Percentiles rank a stretch among this genome's conserved stretches.
Conservation (phyloP, 2,329 filamentous ascomycete genomes). For the Pestalotiopsis sp. region DNA sequence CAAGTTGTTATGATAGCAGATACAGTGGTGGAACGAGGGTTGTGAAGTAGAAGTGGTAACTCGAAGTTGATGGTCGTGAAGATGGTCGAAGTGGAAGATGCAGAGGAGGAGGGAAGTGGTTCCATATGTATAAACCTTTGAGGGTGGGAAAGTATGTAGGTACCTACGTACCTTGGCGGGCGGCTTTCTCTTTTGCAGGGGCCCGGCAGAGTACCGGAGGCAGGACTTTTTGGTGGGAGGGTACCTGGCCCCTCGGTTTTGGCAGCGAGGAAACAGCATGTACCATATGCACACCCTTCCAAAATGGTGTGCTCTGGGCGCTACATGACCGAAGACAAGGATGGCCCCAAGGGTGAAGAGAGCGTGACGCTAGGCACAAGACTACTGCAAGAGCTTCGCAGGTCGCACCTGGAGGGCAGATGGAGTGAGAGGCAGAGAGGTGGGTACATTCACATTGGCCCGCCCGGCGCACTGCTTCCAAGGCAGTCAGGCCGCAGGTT, state of each 20-base stretch:
- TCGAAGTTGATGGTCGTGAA: conserved; percentile 5
- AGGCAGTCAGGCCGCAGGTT: not conserved
- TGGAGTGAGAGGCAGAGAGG: not conserved
- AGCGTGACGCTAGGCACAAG: conserved; percentile 2
- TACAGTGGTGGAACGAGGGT: not conserved
- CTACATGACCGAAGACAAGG: conserved; percentile 11
- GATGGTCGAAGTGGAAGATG: not conserved
- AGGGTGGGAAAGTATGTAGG: not conserved
- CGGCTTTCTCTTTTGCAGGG: not conserved
- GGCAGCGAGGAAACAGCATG: no score
- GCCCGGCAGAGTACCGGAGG: conserved; percentile 8
- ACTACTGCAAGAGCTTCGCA: conserved; percentile 4
- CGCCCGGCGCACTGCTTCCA: not conserved
- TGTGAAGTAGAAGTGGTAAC: not conserved
- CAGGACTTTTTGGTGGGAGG: not conserved
- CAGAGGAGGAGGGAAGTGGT: conserved; percentile 11
- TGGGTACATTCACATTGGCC: not conserved
- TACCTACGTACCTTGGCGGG: not conserved
- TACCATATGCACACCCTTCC: conserved; percentile 8
- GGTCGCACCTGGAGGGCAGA: conserved; percentile 1
- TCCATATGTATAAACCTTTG: conserved; percentile 12
- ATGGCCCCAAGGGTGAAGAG: not conserved
- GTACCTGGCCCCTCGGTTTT: conserved; percentile 5
- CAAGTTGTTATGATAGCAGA: not conserved
- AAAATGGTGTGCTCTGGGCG: conserved; percentile 13